Percentiles rank a stretch among this genome's conserved stretches.
Conservation (phyloP, 176 grass and related monocot genomes). For the Oryza officinalis region DNA sequence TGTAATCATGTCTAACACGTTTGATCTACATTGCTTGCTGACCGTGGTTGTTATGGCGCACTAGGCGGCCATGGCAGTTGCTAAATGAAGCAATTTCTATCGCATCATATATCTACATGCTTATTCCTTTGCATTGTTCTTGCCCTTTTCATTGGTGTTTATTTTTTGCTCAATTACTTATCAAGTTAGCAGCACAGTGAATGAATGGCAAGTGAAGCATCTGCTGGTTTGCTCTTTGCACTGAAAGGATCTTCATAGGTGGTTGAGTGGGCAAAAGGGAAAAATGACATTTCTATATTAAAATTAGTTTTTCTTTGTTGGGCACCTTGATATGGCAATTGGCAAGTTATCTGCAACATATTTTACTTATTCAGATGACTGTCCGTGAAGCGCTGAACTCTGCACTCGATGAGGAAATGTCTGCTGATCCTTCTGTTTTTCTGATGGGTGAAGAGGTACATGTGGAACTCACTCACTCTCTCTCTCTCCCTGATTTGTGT, state of each 20-base stretch:
- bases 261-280: background rate
- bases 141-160: background rate
- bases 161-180: background rate
- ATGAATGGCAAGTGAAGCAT: background rate
- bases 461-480: background rate
- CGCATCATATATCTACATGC: background rate
- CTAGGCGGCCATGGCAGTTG: background rate
- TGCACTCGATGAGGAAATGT: constrained; percentile 98
- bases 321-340: constrained; percentile 16
- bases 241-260: background rate
- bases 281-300: background rate
- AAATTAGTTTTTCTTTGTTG: background rate
- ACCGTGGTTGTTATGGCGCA: background rate
- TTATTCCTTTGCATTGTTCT: constrained; percentile 16
- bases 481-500: background rate
- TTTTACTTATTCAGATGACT: constrained; percentile 67
- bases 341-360: constrained; percentile 11
- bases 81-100: constrained; percentile 9
- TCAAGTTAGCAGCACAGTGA: background rate
- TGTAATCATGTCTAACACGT: background rate
- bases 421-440: constrained; percentile 94
- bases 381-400: constrained; percentile 93
- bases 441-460: constrained; percentile 96
- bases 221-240: background rate
- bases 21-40: background rate